A percentile compares a stretch with the other conserved stretches of the same genome.
Evolutionary conservation across 257 asterid genomes (phyloP).

Genomic region (Salvia hispanica): DNA sequence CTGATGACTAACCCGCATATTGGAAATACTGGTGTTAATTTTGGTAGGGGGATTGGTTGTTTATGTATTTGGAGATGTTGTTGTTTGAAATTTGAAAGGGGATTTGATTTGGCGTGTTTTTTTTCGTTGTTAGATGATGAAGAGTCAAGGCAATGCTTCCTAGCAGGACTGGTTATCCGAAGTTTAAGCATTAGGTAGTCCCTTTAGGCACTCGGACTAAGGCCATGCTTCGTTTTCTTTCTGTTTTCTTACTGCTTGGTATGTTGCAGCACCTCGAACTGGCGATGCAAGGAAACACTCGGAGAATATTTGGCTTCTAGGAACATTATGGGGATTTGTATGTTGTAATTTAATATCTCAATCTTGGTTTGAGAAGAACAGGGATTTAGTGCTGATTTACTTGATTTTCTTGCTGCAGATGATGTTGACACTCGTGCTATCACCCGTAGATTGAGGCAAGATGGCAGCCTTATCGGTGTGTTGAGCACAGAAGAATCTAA

Average conservation of each 20-base stretch:
- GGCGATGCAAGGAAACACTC: constrained; percentile 77
- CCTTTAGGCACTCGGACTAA: constrained; percentile 11
- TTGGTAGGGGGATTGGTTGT: constrained; percentile 51
- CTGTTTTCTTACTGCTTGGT: constrained; percentile 22
- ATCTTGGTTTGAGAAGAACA: constrained; percentile 15
- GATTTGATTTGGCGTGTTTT: constrained; percentile 24
- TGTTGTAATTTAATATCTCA: constrained; percentile 37
- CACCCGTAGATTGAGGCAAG: constrained; percentile 82
- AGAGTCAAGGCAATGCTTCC: constrained; percentile 85
- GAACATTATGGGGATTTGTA: constrained; percentile 95
- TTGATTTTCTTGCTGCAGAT: constrained; percentile 51
- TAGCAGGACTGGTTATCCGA: constrained; percentile 83
- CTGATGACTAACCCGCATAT: constrained; percentile 96
- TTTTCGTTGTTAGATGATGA: constrained; percentile 61
- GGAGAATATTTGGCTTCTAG: constrained; percentile 87
- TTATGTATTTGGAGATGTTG: neutral
- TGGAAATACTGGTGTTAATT: constrained; percentile 92
- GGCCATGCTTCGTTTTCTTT: constrained; percentile 16
- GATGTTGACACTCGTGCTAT: constrained; percentile 98
- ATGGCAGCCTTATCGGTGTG: constrained; percentile 96
- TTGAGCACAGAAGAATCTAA: constrained; percentile 77
- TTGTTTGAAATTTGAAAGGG: constrained; percentile 26
- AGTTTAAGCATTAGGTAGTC: constrained; percentile 85
- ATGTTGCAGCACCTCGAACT: constrained; percentile 75
- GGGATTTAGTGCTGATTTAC: constrained; percentile 13